Evolutionary conservation across 2,329 filamentous ascomycete genomes (phyloP), one percentile per base, ranked within the genome.

Genomic region (Xylariomycetidae sp.): DNA sequence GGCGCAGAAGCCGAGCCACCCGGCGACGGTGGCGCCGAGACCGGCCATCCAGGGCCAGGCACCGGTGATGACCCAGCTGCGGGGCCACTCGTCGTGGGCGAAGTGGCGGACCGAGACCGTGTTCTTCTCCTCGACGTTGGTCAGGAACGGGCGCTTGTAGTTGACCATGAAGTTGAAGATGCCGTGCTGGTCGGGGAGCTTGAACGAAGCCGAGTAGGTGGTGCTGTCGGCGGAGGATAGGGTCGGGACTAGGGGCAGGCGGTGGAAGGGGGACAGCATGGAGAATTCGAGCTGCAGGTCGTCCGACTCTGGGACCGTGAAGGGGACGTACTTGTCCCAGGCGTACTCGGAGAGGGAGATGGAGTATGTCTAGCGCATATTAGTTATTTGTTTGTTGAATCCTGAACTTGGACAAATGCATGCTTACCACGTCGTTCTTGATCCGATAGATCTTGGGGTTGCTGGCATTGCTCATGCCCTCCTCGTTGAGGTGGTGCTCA

Each of bases 111-210:
- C 88, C 1, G 89, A 94, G 33, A 97, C 89, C 15, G 90, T 92
- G 50, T 82, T 77, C 78, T 97, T 97, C 70, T 96, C 88, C 57
- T 96, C 89, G 33, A 98, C 60, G 58, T 81, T 84, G 53, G 80
- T 92, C 49, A 94, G 66, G 71, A 96, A 94, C 2, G 90, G 88
- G 6, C 92, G 81, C 72, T 94, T 94, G 74, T 97, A 96, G 73
- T 96, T 94, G 62, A 97, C 75, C 57, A 82, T 80, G 75, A 98
- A 97, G 68, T 94, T 94, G 75, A 97, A 98, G 65, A 98, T 96
- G 57, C 92, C 92, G 67, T 98, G 92, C 65, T 98, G 92, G 60
- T 98, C 92, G 4, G 92, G 92, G 4, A 90, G 75, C 44, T 73
- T 84, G 65, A 98, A 96, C 16, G 77, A 73, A 28, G 77, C 73